Base-by-base conservation (phyloP, 1,284 basidiomycete genomes). In the Irpex sp. region DNA sequence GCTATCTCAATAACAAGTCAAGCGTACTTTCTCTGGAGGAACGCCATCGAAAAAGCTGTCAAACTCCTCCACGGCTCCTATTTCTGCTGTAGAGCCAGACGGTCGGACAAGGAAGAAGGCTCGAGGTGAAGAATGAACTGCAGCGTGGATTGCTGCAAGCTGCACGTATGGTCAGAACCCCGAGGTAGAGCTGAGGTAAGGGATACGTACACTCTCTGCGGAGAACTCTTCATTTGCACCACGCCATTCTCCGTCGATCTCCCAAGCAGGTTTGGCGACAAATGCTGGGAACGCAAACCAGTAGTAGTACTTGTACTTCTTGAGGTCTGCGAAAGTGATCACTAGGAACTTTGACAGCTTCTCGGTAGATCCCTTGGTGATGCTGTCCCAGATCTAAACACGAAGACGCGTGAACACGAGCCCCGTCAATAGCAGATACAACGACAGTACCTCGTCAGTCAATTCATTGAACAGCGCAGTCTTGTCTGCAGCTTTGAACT, bases 221-320 rank as follows among this genome's bases (percentile, higher is more conserved):
- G 65, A 71, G 47, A 81, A 71, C 39, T 68, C 69, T 5, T 77
- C 74, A 2, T 74, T 72, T 1, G 83, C 86, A 48, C 66, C 61
- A 52, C 71, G 73, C 87, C 87, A 88, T 3, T 78, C 74, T 16
- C 78, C 80, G 47, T 78, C 75, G 61, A 94, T 82, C 75, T 94
- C 86, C 94, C 94, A 97, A 0, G 87, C 84, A 3, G 94, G 94
- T 67, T 92, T 93, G 14, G 91, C 81, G 0, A 90, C 85, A 61
- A 98, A 86, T 0, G 94, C 94, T 0, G 97, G 97, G 73, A 98
- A 97, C 0, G 92, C 92, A 69, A 98, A 98, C 96, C 96, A 98
- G 75, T 99, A 98, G 72, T 91, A 95, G 73, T 94, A 98, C 65
- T 90, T 91, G 79, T 96, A 98, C 75, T 96, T 98, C 80, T 99